These are phyloP conservation scores for Avena insularis DNA, from an alignment of 176 grass and related monocot species.

Conservation along the genomic window DNA sequence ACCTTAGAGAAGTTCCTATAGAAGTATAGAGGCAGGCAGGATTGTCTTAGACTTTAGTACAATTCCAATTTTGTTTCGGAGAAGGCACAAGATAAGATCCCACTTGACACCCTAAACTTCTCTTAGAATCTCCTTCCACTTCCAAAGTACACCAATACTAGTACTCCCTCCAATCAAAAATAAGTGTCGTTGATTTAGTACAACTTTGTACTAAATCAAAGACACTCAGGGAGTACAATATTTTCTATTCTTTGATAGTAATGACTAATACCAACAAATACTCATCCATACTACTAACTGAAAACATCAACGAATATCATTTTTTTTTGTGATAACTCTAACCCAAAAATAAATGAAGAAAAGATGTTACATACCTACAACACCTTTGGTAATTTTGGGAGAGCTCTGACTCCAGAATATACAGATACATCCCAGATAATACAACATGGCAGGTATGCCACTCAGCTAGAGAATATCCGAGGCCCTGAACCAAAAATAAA, in stretches of 20 bases:
- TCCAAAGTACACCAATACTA: conserved; percentile 1
- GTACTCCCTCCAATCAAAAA: too few relatives aligned
- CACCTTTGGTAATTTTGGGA: conserved; percentile 82
- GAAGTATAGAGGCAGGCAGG: background rate
- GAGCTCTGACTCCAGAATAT: conserved; percentile 87
- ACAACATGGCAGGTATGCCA: conserved; percentile 90
- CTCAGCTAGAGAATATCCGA: conserved; percentile 91
- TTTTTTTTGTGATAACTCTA: background rate
- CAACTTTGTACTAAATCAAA: too few relatives aligned
- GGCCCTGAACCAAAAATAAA: conserved; percentile 59
- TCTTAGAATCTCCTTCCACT: conserved; percentile 23
- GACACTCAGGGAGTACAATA: background rate
- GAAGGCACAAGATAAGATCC: background rate
- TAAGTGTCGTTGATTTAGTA: too few relatives aligned
- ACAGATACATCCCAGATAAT: conserved; percentile 94
- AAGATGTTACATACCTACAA: conserved; percentile 66
- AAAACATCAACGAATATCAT: conserved; percentile 7
- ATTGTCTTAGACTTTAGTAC: background rate
- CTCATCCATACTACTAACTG: conserved; percentile 8
- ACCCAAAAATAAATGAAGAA: conserved; percentile 19
- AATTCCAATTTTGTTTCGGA: background rate
- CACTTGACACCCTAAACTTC: background rate
- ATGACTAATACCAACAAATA: conserved; percentile 23
- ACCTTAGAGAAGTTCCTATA: background rate
- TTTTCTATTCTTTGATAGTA: background rate